Evolutionary conservation across 352 stramenopile species (phyloP), one percentile per base, ranked within the genome.

Genomic region (Pythium dissotocum): DNA sequence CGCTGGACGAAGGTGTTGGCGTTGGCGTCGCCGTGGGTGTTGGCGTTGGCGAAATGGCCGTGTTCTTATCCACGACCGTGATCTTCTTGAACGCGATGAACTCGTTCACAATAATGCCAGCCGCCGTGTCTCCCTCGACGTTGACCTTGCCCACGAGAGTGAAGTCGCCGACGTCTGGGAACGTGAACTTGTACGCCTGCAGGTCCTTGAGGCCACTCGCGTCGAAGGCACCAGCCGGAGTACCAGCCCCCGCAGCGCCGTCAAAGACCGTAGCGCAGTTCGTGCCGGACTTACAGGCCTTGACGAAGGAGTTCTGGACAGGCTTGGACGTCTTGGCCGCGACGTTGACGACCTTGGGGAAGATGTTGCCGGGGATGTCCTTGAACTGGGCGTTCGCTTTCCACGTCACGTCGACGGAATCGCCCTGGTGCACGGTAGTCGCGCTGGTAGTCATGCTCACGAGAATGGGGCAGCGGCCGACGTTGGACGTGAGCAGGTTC

Each of bases 31-130:
- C 38, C 0, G 64, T 69, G 4, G 73, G 59, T 0, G 63, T 44
- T 2, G 73, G 58, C 16, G 73, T 60, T 0, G 73, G 61, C 42
- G 75, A 74, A 62, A 89, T 81, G n/a, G 54, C 16, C 26, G 70
- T 70, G 51, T 76, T 73, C 1, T 72, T 73, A 12, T 83, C 81
- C 38, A 89, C 77, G 54, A 94, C 68, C 59, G 67, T 82, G 71
- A 92, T 80, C 57, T 83, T 91, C 61, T 83, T 73, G 65, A 94
- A 88, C 12, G 78, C 73, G 18, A 94, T 26, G 66, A 85, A 94
- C 67, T 94, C 82, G 33, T 76, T 77, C 26, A 75, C 79, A 67
- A 67, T 78, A 18, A 92, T 62, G 12, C 76, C 71, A 30, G 90
- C 77, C 30, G 69, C 59, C 12, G 71, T 58, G 56, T 68, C 68